These are phyloP conservation scores for Aspergillus asperescens DNA, from an alignment of 495 filamentous ascomycete genomes.

Conservation along the genomic window DNA sequence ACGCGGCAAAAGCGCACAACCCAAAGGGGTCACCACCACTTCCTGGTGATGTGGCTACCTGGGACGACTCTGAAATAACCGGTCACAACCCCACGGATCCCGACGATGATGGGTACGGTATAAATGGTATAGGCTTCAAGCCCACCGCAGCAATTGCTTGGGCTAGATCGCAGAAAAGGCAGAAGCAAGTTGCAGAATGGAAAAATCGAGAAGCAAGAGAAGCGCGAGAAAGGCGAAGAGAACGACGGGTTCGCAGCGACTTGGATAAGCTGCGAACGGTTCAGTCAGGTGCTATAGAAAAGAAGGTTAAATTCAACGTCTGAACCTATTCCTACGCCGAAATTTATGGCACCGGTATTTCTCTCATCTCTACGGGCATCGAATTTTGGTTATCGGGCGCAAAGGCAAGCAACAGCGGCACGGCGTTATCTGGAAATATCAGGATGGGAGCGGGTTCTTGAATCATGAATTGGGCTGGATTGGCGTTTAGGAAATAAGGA, in stretches of 20 bases:
- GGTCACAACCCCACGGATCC: conserved; percentile 70
- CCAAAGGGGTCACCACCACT: conserved; percentile 44
- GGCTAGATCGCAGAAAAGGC: conserved; percentile 65
- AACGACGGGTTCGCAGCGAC: conserved; percentile 49
- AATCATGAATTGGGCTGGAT: conserved; percentile 11
- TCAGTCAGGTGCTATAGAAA: conserved; percentile 35
- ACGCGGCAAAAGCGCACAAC: conserved; percentile 27
- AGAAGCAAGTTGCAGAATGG: conserved; percentile 81
- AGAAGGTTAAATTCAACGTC: conserved; percentile 42
- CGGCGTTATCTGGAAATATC: conserved; percentile 13
- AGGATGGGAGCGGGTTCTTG: neutral
- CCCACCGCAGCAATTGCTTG: conserved; percentile 81
- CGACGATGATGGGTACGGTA: conserved; percentile 71
- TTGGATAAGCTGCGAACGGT: conserved; percentile 29
- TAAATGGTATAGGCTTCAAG: conserved; percentile 87
- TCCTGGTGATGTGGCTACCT: conserved; percentile 57
- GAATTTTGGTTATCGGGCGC: neutral
- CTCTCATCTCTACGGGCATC: neutral
- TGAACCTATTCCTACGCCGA: conserved; percentile 6
- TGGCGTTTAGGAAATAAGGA: conserved; percentile 10
- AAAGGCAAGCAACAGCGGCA: conserved; percentile 7
- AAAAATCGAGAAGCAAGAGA: conserved; percentile 75
- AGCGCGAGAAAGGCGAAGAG: conserved; percentile 67
- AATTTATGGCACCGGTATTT: neutral
- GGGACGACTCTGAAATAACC: conserved; percentile 81